Evolutionary conservation across 371 early-diverging fungal species (phyloP).

Genomic region (Mortierella polycephala): DNA sequence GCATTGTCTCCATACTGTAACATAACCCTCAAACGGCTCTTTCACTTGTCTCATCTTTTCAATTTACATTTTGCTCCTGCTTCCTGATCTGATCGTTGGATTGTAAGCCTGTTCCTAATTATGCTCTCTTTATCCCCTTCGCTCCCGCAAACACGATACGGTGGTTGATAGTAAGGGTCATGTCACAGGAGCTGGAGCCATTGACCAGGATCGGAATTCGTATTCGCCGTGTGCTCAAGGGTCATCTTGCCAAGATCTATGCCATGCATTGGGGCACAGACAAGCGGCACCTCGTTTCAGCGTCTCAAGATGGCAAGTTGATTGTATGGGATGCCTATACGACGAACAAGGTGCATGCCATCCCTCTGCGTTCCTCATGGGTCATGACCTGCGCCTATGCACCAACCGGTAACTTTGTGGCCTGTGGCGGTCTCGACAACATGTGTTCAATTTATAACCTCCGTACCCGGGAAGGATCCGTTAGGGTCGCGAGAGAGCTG

Average conservation of each 20-base stretch:
- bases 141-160: background rate
- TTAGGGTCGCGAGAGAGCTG: slow-evolving; percentile 93
- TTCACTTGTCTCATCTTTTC: too few relatives aligned
- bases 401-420: slow-evolving; percentile 96
- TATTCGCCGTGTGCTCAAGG: slow-evolving; percentile 95
- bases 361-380: slow-evolving; percentile 98
- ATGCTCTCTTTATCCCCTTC: background rate
- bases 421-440: slow-evolving; percentile 99
- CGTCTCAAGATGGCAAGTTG: slow-evolving; percentile 98
- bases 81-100: too few relatives aligned
- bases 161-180: too few relatives aligned
- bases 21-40: too few relatives aligned
- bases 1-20: background rate
- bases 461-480: slow-evolving; percentile 88
- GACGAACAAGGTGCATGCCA: slow-evolving; percentile 97
- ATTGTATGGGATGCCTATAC: slow-evolving; percentile 99
- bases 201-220: slow-evolving; percentile 93
- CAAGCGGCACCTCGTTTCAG: slow-evolving; percentile 94
- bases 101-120: too few relatives aligned
- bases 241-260: slow-evolving; percentile 98
- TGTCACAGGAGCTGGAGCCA: slow-evolving; percentile 73
- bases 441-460: slow-evolving; percentile 97
- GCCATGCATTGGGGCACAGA: slow-evolving; percentile 99
- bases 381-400: slow-evolving; percentile 99
- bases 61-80: too few relatives aligned